phyloP scores from a whole-genome alignment of 768 basidiomycete species.

The Rhizopogon sp. region DNA sequence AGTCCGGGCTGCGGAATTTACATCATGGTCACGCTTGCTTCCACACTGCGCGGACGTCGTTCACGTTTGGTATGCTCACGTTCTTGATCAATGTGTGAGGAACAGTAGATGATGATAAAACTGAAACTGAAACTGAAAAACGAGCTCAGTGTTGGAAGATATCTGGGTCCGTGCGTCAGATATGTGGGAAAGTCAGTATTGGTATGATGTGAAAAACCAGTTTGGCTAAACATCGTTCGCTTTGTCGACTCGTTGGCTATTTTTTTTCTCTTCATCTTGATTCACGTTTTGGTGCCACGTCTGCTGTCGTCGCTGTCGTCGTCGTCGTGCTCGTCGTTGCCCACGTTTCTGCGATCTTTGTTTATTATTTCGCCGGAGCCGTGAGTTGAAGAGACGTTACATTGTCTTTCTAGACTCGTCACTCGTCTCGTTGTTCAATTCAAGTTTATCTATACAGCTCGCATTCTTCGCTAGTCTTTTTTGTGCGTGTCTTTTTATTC shows the following conservation, averaged over 20 bases:
- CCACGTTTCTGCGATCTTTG: slow-evolving; percentile 1
- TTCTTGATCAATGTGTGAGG: too few relatives aligned
- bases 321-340: background rate
- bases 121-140: background rate
- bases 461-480: slow-evolving; percentile 1
- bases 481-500: slow-evolving; percentile 2
- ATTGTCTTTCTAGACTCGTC: slow-evolving; percentile 1
- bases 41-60: too few relatives aligned
- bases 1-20: too few relatives aligned
- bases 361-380: slow-evolving; percentile 1
- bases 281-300: background rate
- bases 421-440: background rate
- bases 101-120: background rate
- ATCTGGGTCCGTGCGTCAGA: background rate
- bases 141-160: too few relatives aligned
- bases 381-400: slow-evolving; percentile 1
- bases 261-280: slow-evolving; percentile 1
- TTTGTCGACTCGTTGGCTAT: background rate
- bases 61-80: too few relatives aligned
- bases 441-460: slow-evolving; percentile 3
- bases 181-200: slow-evolving; percentile 1
- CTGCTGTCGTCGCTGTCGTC: background rate
- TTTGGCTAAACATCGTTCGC: background rate
- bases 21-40: too few relatives aligned
- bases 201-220: slow-evolving; percentile 1